These are phyloP conservation scores for Pythium monospermum DNA, from an alignment of 352 stramenopile genomes.

Conservation along the genomic window DNA sequence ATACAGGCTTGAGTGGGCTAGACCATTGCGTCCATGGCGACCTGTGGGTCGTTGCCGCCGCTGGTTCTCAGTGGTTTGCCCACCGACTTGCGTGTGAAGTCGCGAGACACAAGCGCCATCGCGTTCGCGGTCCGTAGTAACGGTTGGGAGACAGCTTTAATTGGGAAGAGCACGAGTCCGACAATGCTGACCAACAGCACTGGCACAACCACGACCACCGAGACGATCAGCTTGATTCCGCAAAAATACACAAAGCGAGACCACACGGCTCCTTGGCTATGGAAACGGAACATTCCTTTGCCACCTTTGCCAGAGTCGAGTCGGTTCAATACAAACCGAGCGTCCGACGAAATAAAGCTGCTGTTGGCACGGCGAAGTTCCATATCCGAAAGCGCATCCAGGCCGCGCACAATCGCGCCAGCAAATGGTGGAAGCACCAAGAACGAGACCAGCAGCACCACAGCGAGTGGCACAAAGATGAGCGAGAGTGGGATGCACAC, in stretches of 20 bases:
- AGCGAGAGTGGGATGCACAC: constrained; percentile 50
- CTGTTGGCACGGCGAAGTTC: constrained; percentile 75
- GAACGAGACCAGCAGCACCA: constrained; percentile 53
- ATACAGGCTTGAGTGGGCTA: no score
- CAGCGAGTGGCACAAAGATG: constrained; percentile 47
- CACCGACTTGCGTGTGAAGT: constrained; percentile 60
- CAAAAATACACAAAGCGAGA: constrained; percentile 66
- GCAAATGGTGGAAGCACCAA: constrained; percentile 52
- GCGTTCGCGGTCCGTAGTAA: constrained; percentile 38
- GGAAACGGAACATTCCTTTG: constrained; percentile 48
- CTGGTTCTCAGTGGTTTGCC: constrained; percentile 35
- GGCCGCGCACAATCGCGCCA: constrained; percentile 38
- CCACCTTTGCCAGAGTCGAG: constrained; percentile 23
- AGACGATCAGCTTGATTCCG: constrained; percentile 57
- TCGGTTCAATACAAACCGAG: constrained; percentile 53
- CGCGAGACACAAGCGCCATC: constrained; percentile 52
- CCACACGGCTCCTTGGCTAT: constrained; percentile 53
- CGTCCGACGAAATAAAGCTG: constrained; percentile 40
- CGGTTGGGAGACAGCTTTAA: constrained; percentile 39
- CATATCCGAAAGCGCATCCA: constrained; percentile 71
- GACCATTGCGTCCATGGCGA: no score
- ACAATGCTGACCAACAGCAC: constrained; percentile 48
- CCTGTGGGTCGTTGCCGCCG: no score
- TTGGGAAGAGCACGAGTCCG: constrained; percentile 48
- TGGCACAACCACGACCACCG: constrained; percentile 47